A percentile compares a stretch with the other conserved stretches of the same genome.
Conservation (phyloP, 345 rosid species). For the Brassica nigra region DNA sequence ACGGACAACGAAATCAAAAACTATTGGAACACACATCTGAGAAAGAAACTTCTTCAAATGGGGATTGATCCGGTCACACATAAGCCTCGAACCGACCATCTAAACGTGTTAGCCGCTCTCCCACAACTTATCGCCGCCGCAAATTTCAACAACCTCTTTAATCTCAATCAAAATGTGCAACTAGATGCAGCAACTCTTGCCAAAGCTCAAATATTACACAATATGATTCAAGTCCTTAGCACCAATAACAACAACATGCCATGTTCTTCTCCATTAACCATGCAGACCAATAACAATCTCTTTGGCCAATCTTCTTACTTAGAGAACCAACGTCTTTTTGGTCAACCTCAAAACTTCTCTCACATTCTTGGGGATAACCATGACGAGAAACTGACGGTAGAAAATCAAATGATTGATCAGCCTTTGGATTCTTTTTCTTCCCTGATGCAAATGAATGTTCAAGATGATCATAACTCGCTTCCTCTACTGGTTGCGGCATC, state of each 20-base stretch:
- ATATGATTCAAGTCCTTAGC: slow-evolving; percentile 50
- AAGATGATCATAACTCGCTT: slow-evolving; percentile 36
- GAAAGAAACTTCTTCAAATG: slow-evolving; percentile 45
- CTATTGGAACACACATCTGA: slow-evolving; percentile 45
- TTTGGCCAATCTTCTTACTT: slow-evolving; percentile 32
- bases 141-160: slow-evolving; percentile 51
- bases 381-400: slow-evolving; percentile 31
- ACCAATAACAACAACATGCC: slow-evolving; percentile 7
- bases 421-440: slow-evolving; percentile 39
- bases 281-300: slow-evolving; percentile 43
- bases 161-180: slow-evolving; percentile 44
- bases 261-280: slow-evolving; percentile 24
- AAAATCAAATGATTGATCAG: slow-evolving; percentile 8
- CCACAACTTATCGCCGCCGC: slow-evolving; percentile 64
- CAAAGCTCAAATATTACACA: slow-evolving; percentile 55
- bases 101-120: slow-evolving; percentile 51
- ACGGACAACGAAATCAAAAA: slow-evolving; percentile 45
- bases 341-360: slow-evolving; percentile 36
- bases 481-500: slow-evolving; percentile 57
- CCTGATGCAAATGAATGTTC: slow-evolving; percentile 3
- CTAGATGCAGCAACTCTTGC: slow-evolving; percentile 59
- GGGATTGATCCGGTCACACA: slow-evolving; percentile 45
- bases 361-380: slow-evolving; percentile 41
- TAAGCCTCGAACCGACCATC: slow-evolving; percentile 46
- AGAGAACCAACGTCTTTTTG: slow-evolving; percentile 36